These are phyloP conservation scores for Trametopsis cervina DNA, from an alignment of 768 basidiomycete genomes.

Conservation along the genomic window DNA sequence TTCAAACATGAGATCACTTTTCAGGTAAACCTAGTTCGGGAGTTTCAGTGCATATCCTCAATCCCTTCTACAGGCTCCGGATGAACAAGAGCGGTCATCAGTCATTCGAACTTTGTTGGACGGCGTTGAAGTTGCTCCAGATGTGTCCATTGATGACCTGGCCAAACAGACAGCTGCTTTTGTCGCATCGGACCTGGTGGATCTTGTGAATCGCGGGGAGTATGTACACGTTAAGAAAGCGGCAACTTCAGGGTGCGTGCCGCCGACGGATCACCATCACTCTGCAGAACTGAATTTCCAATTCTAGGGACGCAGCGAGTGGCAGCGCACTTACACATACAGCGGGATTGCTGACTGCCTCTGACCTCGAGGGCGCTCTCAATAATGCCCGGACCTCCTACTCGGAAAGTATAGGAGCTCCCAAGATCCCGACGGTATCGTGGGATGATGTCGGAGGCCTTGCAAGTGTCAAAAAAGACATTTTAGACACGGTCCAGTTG, in stretches of 20 bases:
- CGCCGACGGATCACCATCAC: no score
- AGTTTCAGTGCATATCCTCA: not conserved
- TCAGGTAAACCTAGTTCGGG: constrained; percentile 39
- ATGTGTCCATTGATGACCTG: constrained; percentile 66
- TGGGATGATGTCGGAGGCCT: constrained; percentile 99
- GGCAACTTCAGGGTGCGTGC: constrained; percentile 28
- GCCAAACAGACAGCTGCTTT: constrained; percentile 90
- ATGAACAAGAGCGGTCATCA: constrained; percentile 62
- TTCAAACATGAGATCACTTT: constrained; percentile 86
- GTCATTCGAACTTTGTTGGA: constrained; percentile 46
- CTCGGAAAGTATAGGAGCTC: constrained; percentile 92
- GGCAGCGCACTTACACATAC: constrained; percentile 17
- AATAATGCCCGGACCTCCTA: constrained; percentile 68
- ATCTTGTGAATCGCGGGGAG: constrained; percentile 57
- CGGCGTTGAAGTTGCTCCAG: constrained; percentile 47
- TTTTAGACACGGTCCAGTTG: constrained; percentile 91
- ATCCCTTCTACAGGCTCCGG: constrained; percentile 54
- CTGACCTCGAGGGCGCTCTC: constrained; percentile 71
- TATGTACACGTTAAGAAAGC: constrained; percentile 48
- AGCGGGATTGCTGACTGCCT: constrained; percentile 39
- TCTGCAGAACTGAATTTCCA: no score
- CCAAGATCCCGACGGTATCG: constrained; percentile 88
- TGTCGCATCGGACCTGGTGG: constrained; percentile 71
- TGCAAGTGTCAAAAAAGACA: constrained; percentile 80
- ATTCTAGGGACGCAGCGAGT: no score